Conservation (phyloP, 768 basidiomycete species). For the Pisolithus marmoratus region DNA sequence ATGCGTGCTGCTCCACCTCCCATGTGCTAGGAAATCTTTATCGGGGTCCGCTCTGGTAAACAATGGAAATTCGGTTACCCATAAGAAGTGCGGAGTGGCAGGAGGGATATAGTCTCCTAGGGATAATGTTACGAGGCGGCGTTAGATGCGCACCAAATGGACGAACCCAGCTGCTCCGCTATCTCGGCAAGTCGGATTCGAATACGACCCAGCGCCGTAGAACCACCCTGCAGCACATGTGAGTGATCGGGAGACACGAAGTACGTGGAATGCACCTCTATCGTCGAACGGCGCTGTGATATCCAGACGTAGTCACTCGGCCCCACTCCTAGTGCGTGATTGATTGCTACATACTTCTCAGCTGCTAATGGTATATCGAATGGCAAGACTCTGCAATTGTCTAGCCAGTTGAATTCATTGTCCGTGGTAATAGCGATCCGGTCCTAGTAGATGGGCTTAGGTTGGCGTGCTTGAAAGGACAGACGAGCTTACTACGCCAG, state of each 20-base stretch:
- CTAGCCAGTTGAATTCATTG: slow-evolving; percentile 45
- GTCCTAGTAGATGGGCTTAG: slow-evolving; percentile 32
- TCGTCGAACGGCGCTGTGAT: slow-evolving; percentile 41
- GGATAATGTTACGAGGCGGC: slow-evolving; percentile 11
- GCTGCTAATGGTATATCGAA: slow-evolving; percentile 13
- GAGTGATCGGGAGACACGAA: slow-evolving; percentile 11
- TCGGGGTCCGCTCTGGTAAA: slow-evolving; percentile 84
- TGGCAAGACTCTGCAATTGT: slow-evolving; percentile 26
- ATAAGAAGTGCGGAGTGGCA: slow-evolving; percentile 73
- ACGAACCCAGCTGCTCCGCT: slow-evolving; percentile 59
- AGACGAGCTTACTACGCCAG: slow-evolving; percentile 18
- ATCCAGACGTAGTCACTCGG: slow-evolving; percentile 57
- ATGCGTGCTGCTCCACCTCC: slow-evolving; percentile 89
- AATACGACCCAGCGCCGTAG: slow-evolving; percentile 71
- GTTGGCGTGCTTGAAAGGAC: background rate
- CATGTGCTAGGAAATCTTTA: slow-evolving; percentile 79
- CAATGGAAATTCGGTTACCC: slow-evolving; percentile 94
- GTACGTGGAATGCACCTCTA: slow-evolving; percentile 40
- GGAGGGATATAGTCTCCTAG: slow-evolving; percentile 55
- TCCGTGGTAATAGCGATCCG: slow-evolving; percentile 42
- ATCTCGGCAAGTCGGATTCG: slow-evolving; percentile 61
- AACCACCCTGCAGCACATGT: slow-evolving; percentile 61
- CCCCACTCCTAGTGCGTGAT: slow-evolving; percentile 37
- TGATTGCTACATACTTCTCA: slow-evolving; percentile 30
- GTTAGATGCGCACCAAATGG: slow-evolving; percentile 6